Conservation (phyloP, 1,139 yeast genomes). For the Pichia sp. region DNA sequence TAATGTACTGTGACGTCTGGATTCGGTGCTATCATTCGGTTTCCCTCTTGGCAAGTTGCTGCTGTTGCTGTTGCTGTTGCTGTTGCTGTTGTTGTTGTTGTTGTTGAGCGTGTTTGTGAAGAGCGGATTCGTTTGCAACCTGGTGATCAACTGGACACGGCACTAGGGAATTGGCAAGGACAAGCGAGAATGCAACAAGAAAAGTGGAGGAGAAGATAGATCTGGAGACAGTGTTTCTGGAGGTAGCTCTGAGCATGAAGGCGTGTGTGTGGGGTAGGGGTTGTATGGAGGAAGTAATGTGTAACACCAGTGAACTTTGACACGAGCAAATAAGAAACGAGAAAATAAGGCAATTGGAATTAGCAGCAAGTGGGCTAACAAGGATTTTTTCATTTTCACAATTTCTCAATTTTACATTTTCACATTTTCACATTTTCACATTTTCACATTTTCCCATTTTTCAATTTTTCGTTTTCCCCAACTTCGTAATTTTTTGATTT, state of each 20-base stretch:
- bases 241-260: slow-evolving; percentile 49
- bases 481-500: too few relatives aligned
- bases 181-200: slow-evolving; percentile 61
- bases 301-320: too few relatives aligned
- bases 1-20: background rate
- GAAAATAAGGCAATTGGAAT: too few relatives aligned
- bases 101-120: background rate
- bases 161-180: slow-evolving; percentile 58
- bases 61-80: background rate
- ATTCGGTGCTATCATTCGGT: too few relatives aligned
- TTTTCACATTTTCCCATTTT: too few relatives aligned
- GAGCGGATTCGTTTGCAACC: slow-evolving; percentile 26
- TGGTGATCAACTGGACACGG: slow-evolving; percentile 66
- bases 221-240: slow-evolving; percentile 50
- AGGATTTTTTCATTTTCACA: too few relatives aligned
- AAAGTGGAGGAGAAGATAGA: slow-evolving; percentile 72
- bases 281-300: too few relatives aligned
- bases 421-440: too few relatives aligned
- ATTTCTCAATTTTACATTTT: too few relatives aligned
- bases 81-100: background rate
- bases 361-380: too few relatives aligned
- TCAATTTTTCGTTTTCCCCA: too few relatives aligned
- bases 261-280: slow-evolving; percentile 29
- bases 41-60: background rate
- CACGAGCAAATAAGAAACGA: too few relatives aligned